A percentile compares a stretch with the other conserved stretches of the same genome.
phyloP scores from a whole-genome alignment of 805 yeast species.

The Wilhelminamyces savonicus region DNA sequence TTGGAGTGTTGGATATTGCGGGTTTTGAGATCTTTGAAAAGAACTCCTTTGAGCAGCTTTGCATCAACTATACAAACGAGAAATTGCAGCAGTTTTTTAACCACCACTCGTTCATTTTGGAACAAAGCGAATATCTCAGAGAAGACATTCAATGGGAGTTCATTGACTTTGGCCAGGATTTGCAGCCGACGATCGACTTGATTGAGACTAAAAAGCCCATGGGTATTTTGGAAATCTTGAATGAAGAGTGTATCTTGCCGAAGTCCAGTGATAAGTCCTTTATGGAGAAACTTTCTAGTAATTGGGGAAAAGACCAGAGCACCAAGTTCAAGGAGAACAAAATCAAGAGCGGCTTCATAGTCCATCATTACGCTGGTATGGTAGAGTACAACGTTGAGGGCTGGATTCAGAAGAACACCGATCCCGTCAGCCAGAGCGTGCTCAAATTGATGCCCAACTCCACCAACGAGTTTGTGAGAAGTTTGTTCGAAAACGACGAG shows the following conservation, averaged over 20 bases:
- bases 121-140: constrained; percentile 53
- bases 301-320: constrained; percentile 47
- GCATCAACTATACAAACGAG: constrained; percentile 57
- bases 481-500: constrained; percentile 43
- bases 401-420: constrained; percentile 93
- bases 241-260: constrained; percentile 95
- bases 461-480: constrained; percentile 45
- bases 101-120: constrained; percentile 55
- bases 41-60: constrained; percentile 55
- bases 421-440: constrained; percentile 79
- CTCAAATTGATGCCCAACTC: constrained; percentile 57
- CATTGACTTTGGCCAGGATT: constrained; percentile 90
- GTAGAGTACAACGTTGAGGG: constrained; percentile 92
- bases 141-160: constrained; percentile 64
- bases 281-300: constrained; percentile 65
- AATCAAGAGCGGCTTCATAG: constrained; percentile 67
- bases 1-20: constrained; percentile 57
- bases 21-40: constrained; percentile 55
- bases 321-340: constrained; percentile 66
- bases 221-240: constrained; percentile 80
- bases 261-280: constrained; percentile 80
- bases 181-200: constrained; percentile 89
- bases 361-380: constrained; percentile 91
- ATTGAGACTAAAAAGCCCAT: constrained; percentile 72
- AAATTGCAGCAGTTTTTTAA: constrained; percentile 56